Conservation (phyloP, 116 monocot species). For the Phalaenopsis hybrid region DNA sequence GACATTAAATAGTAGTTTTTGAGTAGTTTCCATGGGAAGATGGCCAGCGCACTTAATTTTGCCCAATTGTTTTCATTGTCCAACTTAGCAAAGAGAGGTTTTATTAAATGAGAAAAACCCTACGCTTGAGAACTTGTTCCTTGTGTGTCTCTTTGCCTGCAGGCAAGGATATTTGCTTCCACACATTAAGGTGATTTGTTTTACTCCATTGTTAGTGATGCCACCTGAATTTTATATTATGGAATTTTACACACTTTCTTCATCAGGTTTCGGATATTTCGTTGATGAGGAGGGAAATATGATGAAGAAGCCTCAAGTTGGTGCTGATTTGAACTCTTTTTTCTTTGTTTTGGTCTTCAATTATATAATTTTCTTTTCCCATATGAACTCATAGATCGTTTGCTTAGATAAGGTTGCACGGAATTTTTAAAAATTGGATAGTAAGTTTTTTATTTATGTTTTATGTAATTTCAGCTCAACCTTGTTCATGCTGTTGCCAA, state of each 20-base stretch:
- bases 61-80: not conserved
- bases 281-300: slow-evolving; percentile 58
- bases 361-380: not conserved
- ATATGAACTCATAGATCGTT: not conserved
- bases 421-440: not conserved
- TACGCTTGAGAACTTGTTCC: not conserved
- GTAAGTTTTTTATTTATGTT: not conserved
- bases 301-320: slow-evolving; percentile 79
- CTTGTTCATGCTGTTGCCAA: not conserved
- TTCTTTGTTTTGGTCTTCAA: not conserved
- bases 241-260: not conserved
- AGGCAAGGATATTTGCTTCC: not conserved
- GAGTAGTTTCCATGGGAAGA: not conserved
- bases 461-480: not conserved
- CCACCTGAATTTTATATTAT: not conserved
- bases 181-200: not conserved
- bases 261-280: slow-evolving; percentile 85
- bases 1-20: too few species aligned
- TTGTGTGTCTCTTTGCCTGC: not conserved
- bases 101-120: not conserved
- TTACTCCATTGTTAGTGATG: not conserved
- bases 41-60: not conserved
- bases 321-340: slow-evolving; percentile 14
- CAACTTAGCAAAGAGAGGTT: not conserved
- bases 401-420: not conserved